phyloP scores from a whole-genome alignment of 345 rosid species.

The Linum usitatissimum region DNA sequence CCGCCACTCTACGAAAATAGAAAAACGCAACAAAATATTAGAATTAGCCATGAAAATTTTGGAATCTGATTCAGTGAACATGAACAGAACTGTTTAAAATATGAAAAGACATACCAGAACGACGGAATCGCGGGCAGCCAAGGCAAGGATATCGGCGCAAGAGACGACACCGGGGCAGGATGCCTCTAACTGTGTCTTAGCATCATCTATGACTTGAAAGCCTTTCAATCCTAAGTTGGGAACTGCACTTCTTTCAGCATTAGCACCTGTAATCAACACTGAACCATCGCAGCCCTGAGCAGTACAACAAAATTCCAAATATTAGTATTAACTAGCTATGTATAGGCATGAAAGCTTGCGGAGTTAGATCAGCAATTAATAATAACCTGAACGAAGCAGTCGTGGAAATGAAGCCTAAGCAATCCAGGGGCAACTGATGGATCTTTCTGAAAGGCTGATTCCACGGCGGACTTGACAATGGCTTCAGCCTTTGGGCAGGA shows the following conservation, averaged over 20 bases:
- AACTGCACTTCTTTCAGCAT: slow-evolving; percentile 23
- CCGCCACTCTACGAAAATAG: slow-evolving; percentile 44
- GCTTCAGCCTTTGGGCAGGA: slow-evolving; percentile 49
- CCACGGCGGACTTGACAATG: slow-evolving; percentile 46
- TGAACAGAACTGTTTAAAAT: too few relatives aligned
- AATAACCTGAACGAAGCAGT: slow-evolving; percentile 75
- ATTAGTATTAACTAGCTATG: neutral
- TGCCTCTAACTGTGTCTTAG: slow-evolving; percentile 26
- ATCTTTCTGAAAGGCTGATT: slow-evolving; percentile 47
- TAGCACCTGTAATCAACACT: slow-evolving; percentile 21
- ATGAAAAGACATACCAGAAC: slow-evolving; percentile 17
- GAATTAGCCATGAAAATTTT: too few relatives aligned
- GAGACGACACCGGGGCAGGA: slow-evolving; percentile 31
- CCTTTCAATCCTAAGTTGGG: slow-evolving; percentile 20
- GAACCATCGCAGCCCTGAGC: slow-evolving; percentile 33
- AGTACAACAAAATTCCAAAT: too few relatives aligned
- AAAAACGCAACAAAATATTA: too few relatives aligned
- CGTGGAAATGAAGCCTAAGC: slow-evolving; percentile 71
- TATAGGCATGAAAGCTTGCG: too few relatives aligned
- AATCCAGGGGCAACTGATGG: slow-evolving; percentile 50
- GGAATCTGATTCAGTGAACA: too few relatives aligned
- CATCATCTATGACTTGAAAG: slow-evolving; percentile 16
- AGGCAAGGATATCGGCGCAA: slow-evolving; percentile 34
- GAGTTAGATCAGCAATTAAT: too few relatives aligned
- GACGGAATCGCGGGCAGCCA: slow-evolving; percentile 34